A percentile compares a stretch with the other conserved stretches of the same genome.
Conservation (phyloP, 768 basidiomycete species). For the Mycena vitilis region DNA sequence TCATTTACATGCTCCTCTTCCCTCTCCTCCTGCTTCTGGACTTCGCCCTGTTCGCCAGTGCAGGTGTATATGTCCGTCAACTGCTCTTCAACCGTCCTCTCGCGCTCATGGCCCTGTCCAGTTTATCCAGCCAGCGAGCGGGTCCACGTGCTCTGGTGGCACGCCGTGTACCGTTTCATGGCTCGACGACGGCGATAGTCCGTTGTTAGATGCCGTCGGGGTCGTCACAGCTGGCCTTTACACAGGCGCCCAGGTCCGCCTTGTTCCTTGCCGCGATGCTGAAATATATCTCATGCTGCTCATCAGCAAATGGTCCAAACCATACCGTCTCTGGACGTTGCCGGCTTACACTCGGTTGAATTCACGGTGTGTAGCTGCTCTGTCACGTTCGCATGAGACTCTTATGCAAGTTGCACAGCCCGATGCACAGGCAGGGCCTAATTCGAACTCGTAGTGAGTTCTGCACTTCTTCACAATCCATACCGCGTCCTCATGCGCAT, state of each 20-base stretch:
- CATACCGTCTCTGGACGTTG: conserved; percentile 67
- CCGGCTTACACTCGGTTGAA: conserved; percentile 55
- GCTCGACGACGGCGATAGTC: conserved; percentile 70
- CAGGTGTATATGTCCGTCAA: conserved; percentile 56
- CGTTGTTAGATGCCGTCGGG: conserved; percentile 61
- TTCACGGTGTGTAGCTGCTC: conserved; percentile 61
- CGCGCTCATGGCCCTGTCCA: conserved; percentile 37
- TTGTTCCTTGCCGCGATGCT: background rate
- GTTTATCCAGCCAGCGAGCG: conserved; percentile 59
- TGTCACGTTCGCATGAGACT: conserved; percentile 1
- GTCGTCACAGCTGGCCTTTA: conserved; percentile 67
- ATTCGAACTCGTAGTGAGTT: conserved; percentile 70
- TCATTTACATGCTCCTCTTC: conserved; percentile 32
- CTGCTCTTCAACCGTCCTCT: background rate
- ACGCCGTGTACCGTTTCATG: conserved; percentile 66
- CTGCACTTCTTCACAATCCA: background rate
- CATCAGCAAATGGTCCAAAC: conserved; percentile 67
- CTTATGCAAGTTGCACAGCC: conserved; percentile 53
- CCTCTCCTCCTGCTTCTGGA: conserved; percentile 40
- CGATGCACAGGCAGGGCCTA: conserved; percentile 64
- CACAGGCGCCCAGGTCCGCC: conserved; percentile 60
- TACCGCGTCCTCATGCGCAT: background rate
- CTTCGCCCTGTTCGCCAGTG: conserved; percentile 44
- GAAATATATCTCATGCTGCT: conserved; percentile 5
- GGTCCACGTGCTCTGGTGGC: conserved; percentile 64